Conservation (phyloP, 208 protist species). For the Leishmania major region DNA sequence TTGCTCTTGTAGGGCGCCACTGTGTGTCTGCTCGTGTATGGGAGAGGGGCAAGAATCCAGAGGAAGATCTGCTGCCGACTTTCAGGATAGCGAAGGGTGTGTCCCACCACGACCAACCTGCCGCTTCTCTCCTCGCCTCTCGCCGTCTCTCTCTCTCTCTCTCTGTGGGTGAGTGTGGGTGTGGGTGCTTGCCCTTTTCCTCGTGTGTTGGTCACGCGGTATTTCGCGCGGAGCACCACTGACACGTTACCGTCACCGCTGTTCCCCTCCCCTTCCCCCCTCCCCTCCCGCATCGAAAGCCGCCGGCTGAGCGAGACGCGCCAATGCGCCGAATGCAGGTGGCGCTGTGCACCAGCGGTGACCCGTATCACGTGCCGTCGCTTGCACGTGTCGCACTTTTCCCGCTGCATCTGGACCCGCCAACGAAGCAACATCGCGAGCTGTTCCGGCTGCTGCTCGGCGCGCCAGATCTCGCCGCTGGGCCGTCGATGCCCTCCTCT, state of each 20-base stretch:
- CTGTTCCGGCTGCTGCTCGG: conserved; percentile 85
- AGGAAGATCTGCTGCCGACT: not conserved
- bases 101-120: not conserved
- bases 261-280: not conserved
- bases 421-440: conserved; percentile 81
- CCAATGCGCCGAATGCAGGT: conserved; percentile 17
- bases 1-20: not conserved
- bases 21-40: not conserved
- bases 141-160: not conserved
- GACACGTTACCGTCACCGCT: not conserved
- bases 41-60: not conserved
- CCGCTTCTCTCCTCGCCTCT: not conserved
- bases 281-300: not conserved
- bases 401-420: conserved; percentile 87
- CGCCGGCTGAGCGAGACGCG: not conserved
- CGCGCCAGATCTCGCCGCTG: conserved; percentile 22
- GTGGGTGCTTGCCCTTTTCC: not conserved
- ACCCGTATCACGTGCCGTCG: conserved; percentile 32
- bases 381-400: conserved; percentile 80
- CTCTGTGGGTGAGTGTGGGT: not conserved
- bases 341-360: conserved; percentile 17
- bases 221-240: not conserved
- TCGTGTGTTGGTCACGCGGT: not conserved
- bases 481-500: not conserved
- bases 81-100: not conserved